Evolutionary conservation across 2,329 filamentous ascomycete species (phyloP), one percentile per base, ranked within the genome.

Genomic region (Tolypocladium guangdongense): DNA sequence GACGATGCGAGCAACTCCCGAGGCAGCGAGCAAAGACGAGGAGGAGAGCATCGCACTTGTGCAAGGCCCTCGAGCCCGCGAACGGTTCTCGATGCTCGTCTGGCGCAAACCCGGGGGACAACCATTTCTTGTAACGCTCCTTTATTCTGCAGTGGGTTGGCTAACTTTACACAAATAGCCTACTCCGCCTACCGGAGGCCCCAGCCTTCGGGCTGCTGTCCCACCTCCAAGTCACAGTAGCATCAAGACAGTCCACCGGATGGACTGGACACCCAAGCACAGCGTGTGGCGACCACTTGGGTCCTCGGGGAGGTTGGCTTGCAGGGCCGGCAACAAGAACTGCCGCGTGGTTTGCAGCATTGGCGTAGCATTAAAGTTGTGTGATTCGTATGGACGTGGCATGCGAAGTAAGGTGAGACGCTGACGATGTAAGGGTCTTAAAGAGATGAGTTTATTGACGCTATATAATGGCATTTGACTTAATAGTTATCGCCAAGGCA

Each of bases 251-350:
- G 75, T 76, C 2, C 78, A 84, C 62, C 72, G 82, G 27, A 72
- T 84, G 46, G 82, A 84, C 64, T 84, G 81, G 82, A 74, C 76
- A 1, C 71, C 76, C 0, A 67, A 70, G 22, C 64, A 71, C 49
- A 81, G 74, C 52, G 74, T 73, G 24, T 84, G 81, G 80, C 1
- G 22, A 22, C 35, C 14, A 18, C 35, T 3, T 36, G 16, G 35
- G 35, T 36, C 35, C 14, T 2, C 33, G 33, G 33, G 6, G 14
- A 36, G 35, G 35, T 36, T 36, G 35, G 14, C 14, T 16, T 16
- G 35, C 35, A 36, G 14, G 35, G 14, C 7, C 14, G 35, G 35
- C 35, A 3, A 7, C 35, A 36, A 7, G 6, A 36, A 36, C 7
- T 69, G 65, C 56, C 56, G 56, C 35, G 58, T 62, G 14, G 64